Conservation (phyloP, 805 yeast species). For the Schizosaccharomyces osmophilus region DNA sequence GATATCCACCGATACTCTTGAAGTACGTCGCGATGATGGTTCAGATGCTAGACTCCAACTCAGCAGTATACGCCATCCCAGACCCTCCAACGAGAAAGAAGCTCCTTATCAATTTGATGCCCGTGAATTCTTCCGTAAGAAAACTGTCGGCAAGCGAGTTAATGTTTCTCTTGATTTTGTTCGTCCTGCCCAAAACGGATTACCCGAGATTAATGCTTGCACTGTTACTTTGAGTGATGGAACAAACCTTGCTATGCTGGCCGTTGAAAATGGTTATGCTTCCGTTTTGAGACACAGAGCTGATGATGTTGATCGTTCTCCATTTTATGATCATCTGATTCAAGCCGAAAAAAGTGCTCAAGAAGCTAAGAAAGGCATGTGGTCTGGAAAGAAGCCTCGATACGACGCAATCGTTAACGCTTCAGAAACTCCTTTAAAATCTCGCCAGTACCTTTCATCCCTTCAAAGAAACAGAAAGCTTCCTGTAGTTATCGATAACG, state of each 20-base stretch:
- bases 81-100: conserved; percentile 30
- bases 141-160: conserved; percentile 49
- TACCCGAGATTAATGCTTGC: conserved; percentile 44
- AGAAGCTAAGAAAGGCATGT: conserved; percentile 35
- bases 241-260: conserved; percentile 31
- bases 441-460: conserved; percentile 48
- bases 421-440: conserved; percentile 44
- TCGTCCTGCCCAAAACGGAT: conserved; percentile 33
- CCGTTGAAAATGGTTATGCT: conserved; percentile 47
- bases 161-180: conserved; percentile 35
- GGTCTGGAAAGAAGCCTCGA: conserved; percentile 24
- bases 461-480: conserved; percentile 41
- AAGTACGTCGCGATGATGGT: conserved; percentile 20
- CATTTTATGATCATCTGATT: conserved; percentile 51
- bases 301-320: conserved; percentile 38
- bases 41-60: conserved; percentile 39
- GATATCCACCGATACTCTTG: conserved; percentile 43
- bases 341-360: conserved; percentile 43
- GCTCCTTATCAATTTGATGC: conserved; percentile 38
- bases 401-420: conserved; percentile 51
- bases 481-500: conserved; percentile 47
- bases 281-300: conserved; percentile 58
- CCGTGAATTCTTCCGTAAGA: conserved; percentile 48
- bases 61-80: conserved; percentile 54
- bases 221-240: conserved; percentile 27